Percentiles rank a stretch among this genome's conserved stretches.
These are phyloP conservation scores for Dactylis glomerata DNA, from an alignment of 176 grass and related monocot species.

Conservation along the genomic window DNA sequence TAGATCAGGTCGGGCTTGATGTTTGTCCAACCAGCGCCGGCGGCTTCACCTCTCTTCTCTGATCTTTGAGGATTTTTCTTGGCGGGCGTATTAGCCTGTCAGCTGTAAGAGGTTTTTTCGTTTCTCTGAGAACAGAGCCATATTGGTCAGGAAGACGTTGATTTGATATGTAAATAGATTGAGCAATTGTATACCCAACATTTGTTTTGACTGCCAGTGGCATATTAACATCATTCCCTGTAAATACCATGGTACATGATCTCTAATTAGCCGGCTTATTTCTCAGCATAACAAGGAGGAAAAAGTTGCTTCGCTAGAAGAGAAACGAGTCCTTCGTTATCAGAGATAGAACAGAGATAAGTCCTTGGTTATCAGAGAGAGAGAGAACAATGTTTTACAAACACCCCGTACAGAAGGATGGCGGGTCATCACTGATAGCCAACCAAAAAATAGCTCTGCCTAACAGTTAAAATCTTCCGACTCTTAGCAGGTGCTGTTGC, in stretches of 20 bases:
- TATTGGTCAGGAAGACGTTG: not conserved
- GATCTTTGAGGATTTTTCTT: constrained; percentile 26
- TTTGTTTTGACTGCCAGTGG: not conserved
- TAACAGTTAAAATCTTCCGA: not conserved
- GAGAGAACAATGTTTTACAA: not conserved
- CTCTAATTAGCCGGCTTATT: not conserved
- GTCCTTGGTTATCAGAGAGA: not conserved
- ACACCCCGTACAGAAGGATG: not conserved
- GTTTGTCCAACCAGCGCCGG: not conserved
- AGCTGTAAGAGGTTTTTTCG: constrained; percentile 28
- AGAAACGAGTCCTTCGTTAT: not conserved
- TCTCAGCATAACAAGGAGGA: not conserved
- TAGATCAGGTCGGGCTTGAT: not conserved
- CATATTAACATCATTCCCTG: not conserved
- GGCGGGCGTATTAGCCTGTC: constrained; percentile 38
- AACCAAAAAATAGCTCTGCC: not conserved
- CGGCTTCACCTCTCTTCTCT: not conserved
- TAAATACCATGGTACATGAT: not conserved
- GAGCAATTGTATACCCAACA: not conserved
- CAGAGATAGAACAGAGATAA: not conserved
- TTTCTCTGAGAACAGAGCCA: constrained; percentile 18
- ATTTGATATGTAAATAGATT: constrained; percentile 22
- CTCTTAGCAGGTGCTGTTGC: not conserved
- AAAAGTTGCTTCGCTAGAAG: not conserved
- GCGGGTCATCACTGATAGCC: not conserved